These are phyloP conservation scores for Circinella minor DNA, from an alignment of 371 early-diverging fungal species.

Conservation along the genomic window DNA sequence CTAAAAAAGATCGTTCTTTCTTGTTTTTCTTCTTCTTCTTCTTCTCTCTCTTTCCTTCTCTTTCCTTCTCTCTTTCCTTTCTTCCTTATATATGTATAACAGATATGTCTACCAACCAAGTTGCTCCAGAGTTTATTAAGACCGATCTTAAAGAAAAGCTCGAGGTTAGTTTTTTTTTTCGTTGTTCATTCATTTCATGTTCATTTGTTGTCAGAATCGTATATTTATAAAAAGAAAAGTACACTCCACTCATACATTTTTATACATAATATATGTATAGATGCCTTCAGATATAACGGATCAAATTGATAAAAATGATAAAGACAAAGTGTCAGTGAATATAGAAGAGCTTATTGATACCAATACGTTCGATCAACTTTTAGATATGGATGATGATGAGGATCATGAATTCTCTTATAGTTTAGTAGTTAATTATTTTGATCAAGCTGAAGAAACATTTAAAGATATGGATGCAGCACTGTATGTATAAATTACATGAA, in stretches of 20 bases:
- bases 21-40: not conserved
- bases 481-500: slow-evolving; percentile 52
- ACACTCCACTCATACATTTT: not conserved
- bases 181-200: not conserved
- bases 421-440: slow-evolving; percentile 75
- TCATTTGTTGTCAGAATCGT: too few species aligned
- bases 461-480: slow-evolving; percentile 66
- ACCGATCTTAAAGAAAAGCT: not conserved
- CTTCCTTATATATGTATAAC: not conserved
- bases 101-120: slow-evolving; percentile 4
- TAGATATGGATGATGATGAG: slow-evolving; percentile 86
- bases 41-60: not conserved
- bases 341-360: slow-evolving; percentile 71
- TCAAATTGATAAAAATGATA: not conserved
- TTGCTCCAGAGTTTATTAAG: not conserved
- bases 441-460: slow-evolving; percentile 77
- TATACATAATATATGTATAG: not conserved
- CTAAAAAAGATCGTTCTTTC: not conserved
- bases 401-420: slow-evolving; percentile 76
- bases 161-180: not conserved
- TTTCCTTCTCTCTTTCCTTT: not conserved
- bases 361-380: slow-evolving; percentile 74
- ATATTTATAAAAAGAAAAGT: not conserved
- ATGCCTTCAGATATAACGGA: not conserved
- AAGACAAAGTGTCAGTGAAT: not conserved